These are phyloP conservation scores for Gynandropsis gynandra DNA, from an alignment of 345 rosid species.

Conservation along the genomic window DNA sequence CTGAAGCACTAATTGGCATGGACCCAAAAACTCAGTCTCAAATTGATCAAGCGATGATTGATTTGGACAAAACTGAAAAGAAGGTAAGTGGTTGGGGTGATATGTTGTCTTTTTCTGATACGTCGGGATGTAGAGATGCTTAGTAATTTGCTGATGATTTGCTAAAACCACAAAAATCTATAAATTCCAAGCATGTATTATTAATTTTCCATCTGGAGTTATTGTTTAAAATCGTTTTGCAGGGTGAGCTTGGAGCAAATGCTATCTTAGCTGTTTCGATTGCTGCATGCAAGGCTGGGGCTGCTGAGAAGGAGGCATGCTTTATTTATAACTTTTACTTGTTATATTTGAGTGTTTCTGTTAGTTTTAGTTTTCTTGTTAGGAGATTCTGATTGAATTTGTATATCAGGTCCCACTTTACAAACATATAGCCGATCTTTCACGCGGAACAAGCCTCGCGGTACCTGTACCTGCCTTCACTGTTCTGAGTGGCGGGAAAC, in stretches of 20 bases:
- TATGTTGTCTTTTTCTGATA: constrained; percentile 1
- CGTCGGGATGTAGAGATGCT: too few relatives aligned
- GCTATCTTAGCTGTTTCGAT: constrained; percentile 91
- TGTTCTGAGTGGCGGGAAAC: constrained; percentile 89
- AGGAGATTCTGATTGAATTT: constrained; percentile 19
- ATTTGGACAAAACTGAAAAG: constrained; percentile 91
- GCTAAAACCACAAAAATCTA: background rate
- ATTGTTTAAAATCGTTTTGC: constrained; percentile 14
- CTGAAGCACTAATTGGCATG: constrained; percentile 88
- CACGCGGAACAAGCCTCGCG: constrained; percentile 52
- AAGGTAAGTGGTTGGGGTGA: constrained; percentile 54
- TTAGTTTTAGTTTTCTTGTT: constrained; percentile 1
- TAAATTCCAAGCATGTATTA: background rate
- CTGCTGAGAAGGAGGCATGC: constrained; percentile 89
- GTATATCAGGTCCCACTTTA: constrained; percentile 70
- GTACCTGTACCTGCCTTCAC: constrained; percentile 96
- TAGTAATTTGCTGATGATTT: too few relatives aligned
- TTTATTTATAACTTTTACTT: constrained; percentile 6
- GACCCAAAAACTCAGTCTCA: constrained; percentile 86
- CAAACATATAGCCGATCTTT: constrained; percentile 83
- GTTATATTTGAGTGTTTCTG: background rate
- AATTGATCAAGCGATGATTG: constrained; percentile 95
- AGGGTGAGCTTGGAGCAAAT: constrained; percentile 90
- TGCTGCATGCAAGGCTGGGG: constrained; percentile 99
- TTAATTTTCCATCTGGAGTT: background rate